Evolutionary conservation across 768 basidiomycete genomes (phyloP).

Genomic region (Cytidiella melzeri): DNA sequence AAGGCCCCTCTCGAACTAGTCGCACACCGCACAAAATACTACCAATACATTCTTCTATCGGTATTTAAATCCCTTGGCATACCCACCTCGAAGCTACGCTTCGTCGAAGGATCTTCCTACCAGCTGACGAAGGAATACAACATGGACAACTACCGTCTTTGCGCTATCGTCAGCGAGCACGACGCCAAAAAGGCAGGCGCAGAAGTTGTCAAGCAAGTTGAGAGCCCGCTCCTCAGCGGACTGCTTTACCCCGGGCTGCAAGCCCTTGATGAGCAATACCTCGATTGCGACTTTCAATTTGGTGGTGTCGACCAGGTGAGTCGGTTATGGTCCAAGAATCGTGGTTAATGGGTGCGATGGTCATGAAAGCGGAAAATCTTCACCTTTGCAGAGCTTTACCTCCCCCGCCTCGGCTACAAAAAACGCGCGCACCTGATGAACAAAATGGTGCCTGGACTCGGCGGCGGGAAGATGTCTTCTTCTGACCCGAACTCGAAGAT

Average conservation of each 20-base stretch:
- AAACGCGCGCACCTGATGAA: slow-evolving; percentile 99
- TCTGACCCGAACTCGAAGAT: slow-evolving; percentile 98
- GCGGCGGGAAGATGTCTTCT: slow-evolving; percentile 96
- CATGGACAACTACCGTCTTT: slow-evolving; percentile 89
- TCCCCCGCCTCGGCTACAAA: slow-evolving; percentile 85
- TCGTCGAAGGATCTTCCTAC: slow-evolving; percentile 89
- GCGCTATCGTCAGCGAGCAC: slow-evolving; percentile 88
- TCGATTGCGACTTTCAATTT: slow-evolving; percentile 95
- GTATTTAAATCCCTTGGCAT: slow-evolving; percentile 89
- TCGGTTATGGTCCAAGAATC: too few relatives aligned
- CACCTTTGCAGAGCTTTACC: slow-evolving; percentile 93
- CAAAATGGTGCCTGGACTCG: slow-evolving; percentile 91
- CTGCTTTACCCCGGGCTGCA: slow-evolving; percentile 95
- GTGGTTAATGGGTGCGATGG: too few relatives aligned
- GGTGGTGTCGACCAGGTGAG: slow-evolving; percentile 94
- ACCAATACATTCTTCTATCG: slow-evolving; percentile 71
- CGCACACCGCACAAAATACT: slow-evolving; percentile 83
- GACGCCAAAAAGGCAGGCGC: slow-evolving; percentile 98
- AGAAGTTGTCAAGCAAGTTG: slow-evolving; percentile 97
- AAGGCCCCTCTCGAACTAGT: slow-evolving; percentile 95
- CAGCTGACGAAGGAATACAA: slow-evolving; percentile 90
- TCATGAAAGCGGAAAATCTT: slow-evolving; percentile 99
- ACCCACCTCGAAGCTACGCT: slow-evolving; percentile 74
- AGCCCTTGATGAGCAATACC: slow-evolving; percentile 95
- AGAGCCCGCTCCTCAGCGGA: slow-evolving; percentile 85